Evolutionary conservation across 306 rosid species (phyloP).

Genomic region (Benincasa hispida): DNA sequence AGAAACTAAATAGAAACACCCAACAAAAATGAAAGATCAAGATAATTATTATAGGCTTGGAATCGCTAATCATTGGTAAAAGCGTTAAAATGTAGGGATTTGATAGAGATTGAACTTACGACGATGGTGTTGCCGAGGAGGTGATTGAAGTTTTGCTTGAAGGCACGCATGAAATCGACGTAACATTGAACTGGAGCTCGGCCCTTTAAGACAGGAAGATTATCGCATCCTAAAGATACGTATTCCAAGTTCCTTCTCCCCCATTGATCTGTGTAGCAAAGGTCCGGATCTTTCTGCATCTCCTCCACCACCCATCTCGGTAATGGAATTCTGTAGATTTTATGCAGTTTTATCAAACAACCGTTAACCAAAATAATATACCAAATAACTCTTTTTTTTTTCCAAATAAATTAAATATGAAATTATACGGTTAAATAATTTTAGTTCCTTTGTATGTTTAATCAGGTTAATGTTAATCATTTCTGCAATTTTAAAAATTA

Average conservation of each 20-base stretch:
- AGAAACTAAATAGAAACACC: not conserved
- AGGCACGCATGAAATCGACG: constrained; percentile 69
- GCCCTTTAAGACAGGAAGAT: constrained; percentile 58
- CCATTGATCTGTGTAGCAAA: constrained; percentile 57
- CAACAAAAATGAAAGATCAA: not conserved
- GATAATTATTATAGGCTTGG: not conserved
- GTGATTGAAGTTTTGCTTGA: constrained; percentile 48
- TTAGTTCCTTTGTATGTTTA: too few relatives aligned
- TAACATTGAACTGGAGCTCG: constrained; percentile 76
- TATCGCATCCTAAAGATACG: constrained; percentile 79
- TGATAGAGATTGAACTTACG: constrained; percentile 27
- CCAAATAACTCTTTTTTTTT: too few relatives aligned
- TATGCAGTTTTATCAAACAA: too few relatives aligned
- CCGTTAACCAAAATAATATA: not conserved
- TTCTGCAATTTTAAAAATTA: too few relatives aligned
- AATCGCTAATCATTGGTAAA: not conserved
- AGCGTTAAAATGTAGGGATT: not conserved
- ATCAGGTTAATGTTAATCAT: too few relatives aligned
- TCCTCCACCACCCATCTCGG: constrained; percentile 82
- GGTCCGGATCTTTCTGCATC: constrained; percentile 53
- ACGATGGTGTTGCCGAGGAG: constrained; percentile 51
- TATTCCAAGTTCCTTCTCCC: constrained; percentile 70
- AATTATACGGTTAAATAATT: too few relatives aligned
- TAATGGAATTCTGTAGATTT: constrained; percentile 53
- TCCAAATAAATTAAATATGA: too few relatives aligned